phyloP scores from a whole-genome alignment of 2,329 filamentous ascomycete species.

The Cytospora schulzeri region DNA sequence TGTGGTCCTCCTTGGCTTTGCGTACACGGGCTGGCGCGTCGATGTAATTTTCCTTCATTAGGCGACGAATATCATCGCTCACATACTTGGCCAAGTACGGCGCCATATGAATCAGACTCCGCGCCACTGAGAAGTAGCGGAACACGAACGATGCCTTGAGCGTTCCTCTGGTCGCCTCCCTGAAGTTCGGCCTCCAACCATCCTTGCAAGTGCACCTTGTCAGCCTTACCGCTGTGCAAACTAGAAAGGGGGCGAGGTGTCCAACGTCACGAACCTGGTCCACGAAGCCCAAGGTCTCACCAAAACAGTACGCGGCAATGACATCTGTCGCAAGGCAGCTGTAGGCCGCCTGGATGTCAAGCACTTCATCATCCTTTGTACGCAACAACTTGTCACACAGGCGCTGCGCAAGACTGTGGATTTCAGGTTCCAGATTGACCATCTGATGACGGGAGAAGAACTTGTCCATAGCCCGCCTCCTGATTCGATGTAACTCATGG shows the following conservation, averaged over 20 bases:
- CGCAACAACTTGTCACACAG: constrained; percentile 5
- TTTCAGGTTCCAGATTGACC: neutral
- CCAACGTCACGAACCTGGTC: neutral
- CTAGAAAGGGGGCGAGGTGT: no score
- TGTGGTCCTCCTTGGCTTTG: neutral
- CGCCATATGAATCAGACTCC: neutral
- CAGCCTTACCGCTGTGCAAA: neutral
- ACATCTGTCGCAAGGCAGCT: neutral
- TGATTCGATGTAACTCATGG: neutral
- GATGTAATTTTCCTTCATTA: neutral
- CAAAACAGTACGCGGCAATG: constrained; percentile 2
- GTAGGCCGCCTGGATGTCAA: neutral
- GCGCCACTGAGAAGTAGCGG: neutral
- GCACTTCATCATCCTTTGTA: neutral
- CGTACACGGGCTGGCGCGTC: neutral
- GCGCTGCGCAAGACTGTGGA: neutral
- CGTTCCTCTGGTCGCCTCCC: neutral
- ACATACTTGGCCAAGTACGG: neutral
- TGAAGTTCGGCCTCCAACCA: neutral
- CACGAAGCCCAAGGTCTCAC: neutral
- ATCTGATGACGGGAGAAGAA: constrained; percentile 8
- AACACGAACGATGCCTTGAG: neutral
- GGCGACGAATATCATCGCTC: neutral
- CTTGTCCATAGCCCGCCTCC: neutral
- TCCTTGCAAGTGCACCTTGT: neutral